Percentiles rank a stretch among this genome's conserved stretches.
These are phyloP conservation scores for Teratosphaeria destructans DNA, from an alignment of 2,329 filamentous ascomycete species.

Conservation along the genomic window DNA sequence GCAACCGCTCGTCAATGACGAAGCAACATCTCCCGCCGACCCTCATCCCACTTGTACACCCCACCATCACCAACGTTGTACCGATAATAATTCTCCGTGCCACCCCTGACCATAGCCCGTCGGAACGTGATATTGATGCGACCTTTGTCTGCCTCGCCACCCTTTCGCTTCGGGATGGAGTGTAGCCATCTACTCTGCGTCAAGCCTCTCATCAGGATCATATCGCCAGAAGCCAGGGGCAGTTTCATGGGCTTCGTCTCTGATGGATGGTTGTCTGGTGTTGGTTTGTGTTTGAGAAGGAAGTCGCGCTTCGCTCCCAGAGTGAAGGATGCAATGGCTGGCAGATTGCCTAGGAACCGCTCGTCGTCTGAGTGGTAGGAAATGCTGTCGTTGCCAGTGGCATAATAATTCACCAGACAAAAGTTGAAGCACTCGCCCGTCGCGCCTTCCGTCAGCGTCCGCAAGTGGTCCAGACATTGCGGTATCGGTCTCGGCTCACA, in stretches of 20 bases:
- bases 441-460: slow-evolving; percentile 52
- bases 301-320: slow-evolving; percentile 66
- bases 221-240: slow-evolving; percentile 56
- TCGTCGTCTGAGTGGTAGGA: slow-evolving; percentile 75
- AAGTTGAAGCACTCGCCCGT: slow-evolving; percentile 66
- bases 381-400: slow-evolving; percentile 65
- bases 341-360: slow-evolving; percentile 58
- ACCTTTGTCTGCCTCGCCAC: slow-evolving; percentile 50
- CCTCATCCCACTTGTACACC: slow-evolving; percentile 58
- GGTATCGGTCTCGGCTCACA: slow-evolving; percentile 61
- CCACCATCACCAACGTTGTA: slow-evolving; percentile 67
- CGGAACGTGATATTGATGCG: slow-evolving; percentile 70
- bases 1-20: slow-evolving; percentile 13
- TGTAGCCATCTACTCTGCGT: slow-evolving; percentile 74
- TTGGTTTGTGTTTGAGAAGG: slow-evolving; percentile 66
- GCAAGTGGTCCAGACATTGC: slow-evolving; percentile 55
- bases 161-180: slow-evolving; percentile 64
- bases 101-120: slow-evolving; percentile 57
- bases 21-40: slow-evolving; percentile 40
- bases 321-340: slow-evolving; percentile 65
- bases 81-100: slow-evolving; percentile 74
- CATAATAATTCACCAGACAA: slow-evolving; percentile 74
- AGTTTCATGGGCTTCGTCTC: slow-evolving; percentile 39
- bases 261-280: slow-evolving; percentile 25
- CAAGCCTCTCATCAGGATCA: slow-evolving; percentile 65